Evolutionary conservation across 2,329 filamentous ascomycete genomes (phyloP).

Genomic region (Didymella arachidicola): DNA sequence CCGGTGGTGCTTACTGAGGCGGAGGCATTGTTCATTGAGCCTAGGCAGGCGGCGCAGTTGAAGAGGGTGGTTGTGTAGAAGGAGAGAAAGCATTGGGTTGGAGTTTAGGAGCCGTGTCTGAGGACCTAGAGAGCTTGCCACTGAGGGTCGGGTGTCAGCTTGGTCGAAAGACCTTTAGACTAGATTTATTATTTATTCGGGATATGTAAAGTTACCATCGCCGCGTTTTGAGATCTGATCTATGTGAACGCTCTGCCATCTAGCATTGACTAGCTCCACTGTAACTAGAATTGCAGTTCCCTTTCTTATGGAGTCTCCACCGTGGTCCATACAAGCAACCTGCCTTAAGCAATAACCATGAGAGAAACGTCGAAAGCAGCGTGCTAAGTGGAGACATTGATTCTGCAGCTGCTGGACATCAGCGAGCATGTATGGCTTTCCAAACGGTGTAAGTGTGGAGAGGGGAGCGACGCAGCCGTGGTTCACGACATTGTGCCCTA

Average conservation of each 20-base stretch:
- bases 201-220: neutral
- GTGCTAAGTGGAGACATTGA: neutral
- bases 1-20: slow-evolving; percentile 79
- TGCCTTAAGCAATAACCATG: neutral
- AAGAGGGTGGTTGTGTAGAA: slow-evolving; percentile 36
- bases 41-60: slow-evolving; percentile 72
- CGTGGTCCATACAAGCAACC: neutral
- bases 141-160: neutral
- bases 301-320: neutral
- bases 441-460: neutral
- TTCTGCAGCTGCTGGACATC: neutral
- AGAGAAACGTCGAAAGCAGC: neutral
- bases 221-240: neutral
- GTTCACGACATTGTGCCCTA: neutral
- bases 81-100: slow-evolving; percentile 1
- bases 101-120: slow-evolving; percentile 12
- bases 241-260: neutral
- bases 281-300: neutral
- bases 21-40: slow-evolving; percentile 86
- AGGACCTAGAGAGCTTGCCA: neutral
- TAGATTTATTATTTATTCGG: neutral
- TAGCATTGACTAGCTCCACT: neutral
- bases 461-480: neutral
- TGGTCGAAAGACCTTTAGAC: neutral
- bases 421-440: neutral